These are phyloP conservation scores for Teratosphaeriaceae sp. DNA, from an alignment of 2,329 filamentous ascomycete genomes.

Conservation along the genomic window DNA sequence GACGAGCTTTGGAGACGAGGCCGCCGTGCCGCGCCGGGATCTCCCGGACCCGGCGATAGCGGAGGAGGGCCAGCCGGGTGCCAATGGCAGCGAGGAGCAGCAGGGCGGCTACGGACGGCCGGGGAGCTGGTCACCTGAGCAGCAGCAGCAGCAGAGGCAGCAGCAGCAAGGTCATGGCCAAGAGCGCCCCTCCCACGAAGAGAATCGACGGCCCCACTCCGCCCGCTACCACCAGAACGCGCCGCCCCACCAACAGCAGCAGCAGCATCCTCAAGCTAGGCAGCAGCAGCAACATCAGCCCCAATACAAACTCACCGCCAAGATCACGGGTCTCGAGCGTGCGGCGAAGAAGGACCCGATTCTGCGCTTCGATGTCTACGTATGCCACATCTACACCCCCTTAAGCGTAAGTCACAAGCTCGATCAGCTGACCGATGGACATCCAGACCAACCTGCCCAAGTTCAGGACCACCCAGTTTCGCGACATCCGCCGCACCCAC, in stretches of 20 bases:
- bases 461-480: constrained; percentile 96
- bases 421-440: constrained; percentile 13
- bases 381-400: constrained; percentile 42
- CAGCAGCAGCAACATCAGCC: constrained; percentile 27
- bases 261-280: constrained; percentile 19
- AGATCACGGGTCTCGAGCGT: constrained; percentile 88
- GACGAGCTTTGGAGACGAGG: constrained; percentile 35
- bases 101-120: constrained; percentile 12
- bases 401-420: constrained; percentile 1
- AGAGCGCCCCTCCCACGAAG: constrained; percentile 15
- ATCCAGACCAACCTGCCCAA: constrained; percentile 92
- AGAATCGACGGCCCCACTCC: constrained; percentile 23
- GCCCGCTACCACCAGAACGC: constrained; percentile 26
- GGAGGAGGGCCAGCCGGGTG: constrained; percentile 1
- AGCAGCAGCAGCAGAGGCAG: constrained; percentile 24
- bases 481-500: constrained; percentile 91
- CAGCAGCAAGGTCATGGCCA: constrained; percentile 33
- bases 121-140: constrained; percentile 25
- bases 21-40: constrained; percentile 17
- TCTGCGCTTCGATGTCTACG: constrained; percentile 91
- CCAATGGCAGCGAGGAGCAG: constrained; percentile 10
- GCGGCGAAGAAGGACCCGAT: constrained; percentile 95
- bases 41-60: constrained; percentile 23
- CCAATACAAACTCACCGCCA: constrained; percentile 73
- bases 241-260: constrained; percentile 24